These are phyloP conservation scores for Colletotrichum magnum DNA, from an alignment of 2,329 filamentous ascomycete species.

Conservation along the genomic window DNA sequence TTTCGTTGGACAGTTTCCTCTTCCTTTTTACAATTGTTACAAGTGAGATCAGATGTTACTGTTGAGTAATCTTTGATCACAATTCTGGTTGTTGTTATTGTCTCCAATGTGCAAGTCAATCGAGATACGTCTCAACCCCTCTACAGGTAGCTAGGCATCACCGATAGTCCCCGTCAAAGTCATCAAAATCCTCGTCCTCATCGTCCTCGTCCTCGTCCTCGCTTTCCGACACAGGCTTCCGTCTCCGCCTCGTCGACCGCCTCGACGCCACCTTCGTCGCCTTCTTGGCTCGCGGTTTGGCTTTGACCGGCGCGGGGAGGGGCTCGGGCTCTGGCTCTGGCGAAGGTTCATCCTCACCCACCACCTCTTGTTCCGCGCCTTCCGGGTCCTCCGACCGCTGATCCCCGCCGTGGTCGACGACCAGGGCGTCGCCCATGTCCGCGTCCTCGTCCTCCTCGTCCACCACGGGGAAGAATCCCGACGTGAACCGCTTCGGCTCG, in stretches of 20 bases:
- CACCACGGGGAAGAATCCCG: conserved; percentile 63
- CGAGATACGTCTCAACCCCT: neutral
- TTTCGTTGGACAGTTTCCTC: too few species aligned
- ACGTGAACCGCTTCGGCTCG: conserved; percentile 52
- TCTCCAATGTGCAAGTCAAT: neutral
- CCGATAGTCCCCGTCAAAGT: conserved; percentile 34
- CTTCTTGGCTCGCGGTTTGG: conserved; percentile 28
- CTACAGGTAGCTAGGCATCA: neutral
- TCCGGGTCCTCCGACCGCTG: neutral
- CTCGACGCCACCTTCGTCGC: conserved; percentile 22
- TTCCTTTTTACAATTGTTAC: too few species aligned
- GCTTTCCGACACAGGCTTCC: conserved; percentile 17
- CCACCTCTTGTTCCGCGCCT: neutral
- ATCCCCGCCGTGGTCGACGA: conserved; percentile 49
- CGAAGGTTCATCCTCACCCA: conserved; percentile 8
- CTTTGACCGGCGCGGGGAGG: conserved; percentile 29
- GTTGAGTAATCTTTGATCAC: too few species aligned
- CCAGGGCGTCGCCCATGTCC: conserved; percentile 50
- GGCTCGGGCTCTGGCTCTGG: neutral
- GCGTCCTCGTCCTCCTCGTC: conserved; percentile 59
- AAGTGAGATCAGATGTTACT: too few species aligned
- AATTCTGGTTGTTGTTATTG: too few species aligned
- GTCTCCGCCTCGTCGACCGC: conserved; percentile 32
- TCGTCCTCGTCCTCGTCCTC: conserved; percentile 31
- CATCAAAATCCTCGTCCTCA: conserved; percentile 23